These are phyloP conservation scores for Cordyceps tenuipes DNA, from an alignment of 2,329 filamentous ascomycete genomes.

Conservation along the genomic window DNA sequence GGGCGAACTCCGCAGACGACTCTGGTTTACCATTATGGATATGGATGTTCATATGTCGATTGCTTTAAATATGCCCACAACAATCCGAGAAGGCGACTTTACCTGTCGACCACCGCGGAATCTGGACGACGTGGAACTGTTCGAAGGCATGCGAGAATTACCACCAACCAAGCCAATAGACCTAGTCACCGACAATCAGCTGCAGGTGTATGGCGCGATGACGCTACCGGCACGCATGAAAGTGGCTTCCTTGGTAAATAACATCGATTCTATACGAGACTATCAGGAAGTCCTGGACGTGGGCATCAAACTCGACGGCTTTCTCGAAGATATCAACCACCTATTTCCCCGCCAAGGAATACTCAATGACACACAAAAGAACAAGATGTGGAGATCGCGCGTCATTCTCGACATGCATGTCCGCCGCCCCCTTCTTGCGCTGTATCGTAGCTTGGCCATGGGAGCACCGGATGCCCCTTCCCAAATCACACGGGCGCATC, in stretches of 20 bases:
- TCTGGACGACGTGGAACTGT: slow-evolving; percentile 43
- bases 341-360: slow-evolving; percentile 40
- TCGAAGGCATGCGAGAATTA: slow-evolving; percentile 38
- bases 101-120: slow-evolving; percentile 46
- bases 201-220: slow-evolving; percentile 45
- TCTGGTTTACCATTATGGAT: slow-evolving; percentile 50
- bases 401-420: slow-evolving; percentile 47
- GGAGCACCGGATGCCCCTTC: slow-evolving; percentile 41
- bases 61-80: slow-evolving; percentile 41
- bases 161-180: slow-evolving; percentile 43
- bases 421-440: slow-evolving; percentile 40
- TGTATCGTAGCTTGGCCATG: slow-evolving; percentile 48
- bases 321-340: slow-evolving; percentile 46
- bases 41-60: slow-evolving; percentile 49
- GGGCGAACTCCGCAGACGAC: slow-evolving; percentile 43
- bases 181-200: slow-evolving; percentile 42
- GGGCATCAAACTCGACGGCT: slow-evolving; percentile 43
- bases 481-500: slow-evolving; percentile 43
- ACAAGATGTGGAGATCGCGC: slow-evolving; percentile 42
- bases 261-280: slow-evolving; percentile 43
- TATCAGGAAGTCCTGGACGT: slow-evolving; percentile 46
- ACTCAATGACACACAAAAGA: slow-evolving; percentile 34
- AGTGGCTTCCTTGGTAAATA: slow-evolving; percentile 41
- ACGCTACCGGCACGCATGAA: slow-evolving; percentile 42
- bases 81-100: slow-evolving; percentile 45